Evolutionary conservation across 1,284 basidiomycete species (phyloP).

Genomic region (Ceratobasidium sp.): DNA sequence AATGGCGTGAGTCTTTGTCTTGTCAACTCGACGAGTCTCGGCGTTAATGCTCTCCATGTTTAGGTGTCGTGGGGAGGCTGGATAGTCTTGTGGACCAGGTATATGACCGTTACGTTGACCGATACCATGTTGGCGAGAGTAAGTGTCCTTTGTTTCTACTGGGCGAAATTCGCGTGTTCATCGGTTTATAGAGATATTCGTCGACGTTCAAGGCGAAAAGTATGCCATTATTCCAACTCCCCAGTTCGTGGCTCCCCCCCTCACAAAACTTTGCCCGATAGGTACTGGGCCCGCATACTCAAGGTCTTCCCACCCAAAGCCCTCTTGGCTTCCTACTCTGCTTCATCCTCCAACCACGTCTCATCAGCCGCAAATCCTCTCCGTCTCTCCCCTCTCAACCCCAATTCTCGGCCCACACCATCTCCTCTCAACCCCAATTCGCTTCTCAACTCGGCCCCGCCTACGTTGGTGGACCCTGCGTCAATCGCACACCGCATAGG

Average conservation of each 20-base stretch:
- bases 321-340: constrained; percentile 53
- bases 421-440: constrained; percentile 51
- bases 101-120: constrained; percentile 94
- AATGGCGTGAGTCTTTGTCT: constrained; percentile 84
- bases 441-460: constrained; percentile 29
- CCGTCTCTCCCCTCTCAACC: constrained; percentile 47
- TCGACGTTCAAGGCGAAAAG: constrained; percentile 84
- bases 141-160: constrained; percentile 56
- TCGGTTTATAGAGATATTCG: constrained; percentile 73
- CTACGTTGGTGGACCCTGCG: constrained; percentile 7
- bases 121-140: constrained; percentile 94
- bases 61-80: constrained; percentile 95
- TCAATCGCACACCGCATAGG: constrained; percentile 72
- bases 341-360: constrained; percentile 37
- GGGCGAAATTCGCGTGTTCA: constrained; percentile 47
- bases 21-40: constrained; percentile 41
- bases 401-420: constrained; percentile 44
- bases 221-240: constrained; percentile 74
- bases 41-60: constrained; percentile 45
- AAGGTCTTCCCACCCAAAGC: constrained; percentile 78
- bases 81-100: constrained; percentile 95
- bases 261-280: constrained; percentile 55
- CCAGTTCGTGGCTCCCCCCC: constrained; percentile 70
- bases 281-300: constrained; percentile 81
- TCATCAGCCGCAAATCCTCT: constrained; percentile 27